Conservation (phyloP, 2,329 filamentous ascomycete species). For the Cucurbitaria berberidis region DNA sequence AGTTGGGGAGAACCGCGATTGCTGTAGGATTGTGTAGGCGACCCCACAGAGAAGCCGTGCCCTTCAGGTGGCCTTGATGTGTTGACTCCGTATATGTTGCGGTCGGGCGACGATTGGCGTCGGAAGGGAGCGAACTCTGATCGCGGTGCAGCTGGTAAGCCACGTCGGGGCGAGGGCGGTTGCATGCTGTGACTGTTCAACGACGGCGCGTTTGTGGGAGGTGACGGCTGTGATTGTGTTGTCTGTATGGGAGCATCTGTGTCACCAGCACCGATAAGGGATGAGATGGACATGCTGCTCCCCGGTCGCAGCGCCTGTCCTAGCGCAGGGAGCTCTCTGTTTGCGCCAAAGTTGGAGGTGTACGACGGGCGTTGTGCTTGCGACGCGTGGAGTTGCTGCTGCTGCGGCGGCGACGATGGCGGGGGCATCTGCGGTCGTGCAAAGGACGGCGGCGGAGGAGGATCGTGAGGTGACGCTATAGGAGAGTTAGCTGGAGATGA, state of each 20-base stretch:
- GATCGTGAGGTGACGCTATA: constrained; percentile 45
- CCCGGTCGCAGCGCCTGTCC: constrained; percentile 61
- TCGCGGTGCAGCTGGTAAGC: constrained; percentile 35
- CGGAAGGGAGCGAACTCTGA: constrained; percentile 46
- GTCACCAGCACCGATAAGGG: constrained; percentile 67
- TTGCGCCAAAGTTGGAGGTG: constrained; percentile 49
- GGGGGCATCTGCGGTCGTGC: constrained; percentile 56
- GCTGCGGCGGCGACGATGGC: constrained; percentile 55
- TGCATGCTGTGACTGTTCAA: constrained; percentile 52
- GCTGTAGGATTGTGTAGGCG: constrained; percentile 43
- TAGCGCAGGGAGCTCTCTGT: constrained; percentile 62
- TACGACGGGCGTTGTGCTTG: constrained; percentile 54
- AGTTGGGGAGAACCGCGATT: constrained; percentile 45
- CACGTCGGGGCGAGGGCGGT: constrained; percentile 54
- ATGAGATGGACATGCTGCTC: constrained; percentile 76
- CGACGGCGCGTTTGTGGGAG: constrained; percentile 48
- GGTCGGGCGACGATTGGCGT: constrained; percentile 48
- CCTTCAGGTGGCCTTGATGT: constrained; percentile 37
- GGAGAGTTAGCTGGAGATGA: constrained; percentile 33
- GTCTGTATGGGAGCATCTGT: constrained; percentile 46
- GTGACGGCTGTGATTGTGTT: constrained; percentile 57
- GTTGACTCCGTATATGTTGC: constrained; percentile 34
- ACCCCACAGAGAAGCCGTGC: constrained; percentile 35
- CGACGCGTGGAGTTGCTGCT: constrained; percentile 44
- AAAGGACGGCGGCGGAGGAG: constrained; percentile 52